These are phyloP conservation scores for Crotalaria pallida DNA, from an alignment of 306 rosid genomes.

Conservation along the genomic window DNA sequence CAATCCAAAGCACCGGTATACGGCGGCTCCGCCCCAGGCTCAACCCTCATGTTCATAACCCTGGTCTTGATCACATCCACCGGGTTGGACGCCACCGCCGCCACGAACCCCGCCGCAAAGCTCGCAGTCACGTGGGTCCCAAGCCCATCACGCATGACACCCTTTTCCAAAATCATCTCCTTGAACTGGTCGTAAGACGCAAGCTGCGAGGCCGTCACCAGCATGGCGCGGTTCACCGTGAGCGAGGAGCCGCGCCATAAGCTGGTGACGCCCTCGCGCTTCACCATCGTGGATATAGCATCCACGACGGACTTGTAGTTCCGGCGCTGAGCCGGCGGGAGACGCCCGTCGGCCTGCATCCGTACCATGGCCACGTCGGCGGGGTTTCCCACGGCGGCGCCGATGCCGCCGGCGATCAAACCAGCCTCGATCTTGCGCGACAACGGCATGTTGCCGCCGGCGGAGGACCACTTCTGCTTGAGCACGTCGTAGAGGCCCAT, in stretches of 20 bases:
- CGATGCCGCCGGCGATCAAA: constrained; percentile 54
- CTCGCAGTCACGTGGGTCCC: constrained; percentile 85
- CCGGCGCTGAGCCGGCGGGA: constrained; percentile 54
- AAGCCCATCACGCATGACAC: constrained; percentile 59
- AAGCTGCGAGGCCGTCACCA: constrained; percentile 72
- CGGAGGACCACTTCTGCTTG: constrained; percentile 51
- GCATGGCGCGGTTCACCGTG: constrained; percentile 80
- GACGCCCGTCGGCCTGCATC: constrained; percentile 79
- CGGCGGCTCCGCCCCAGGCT: constrained; percentile 50
- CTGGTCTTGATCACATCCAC: constrained; percentile 74
- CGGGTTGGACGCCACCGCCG: constrained; percentile 70
- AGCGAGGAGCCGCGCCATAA: constrained; percentile 76
- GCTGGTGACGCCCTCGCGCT: constrained; percentile 53
- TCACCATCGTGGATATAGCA: constrained; percentile 53
- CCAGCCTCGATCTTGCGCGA: constrained; percentile 50
- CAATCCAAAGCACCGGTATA: constrained; percentile 71
- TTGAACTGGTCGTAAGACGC: constrained; percentile 72
- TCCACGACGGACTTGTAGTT: constrained; percentile 67
- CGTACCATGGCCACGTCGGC: constrained; percentile 82
- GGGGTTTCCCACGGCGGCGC: constrained; percentile 64
- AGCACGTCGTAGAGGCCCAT: constrained; percentile 78
- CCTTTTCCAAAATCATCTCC: constrained; percentile 49
- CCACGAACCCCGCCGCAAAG: constrained; percentile 72
- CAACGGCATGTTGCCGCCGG: constrained; percentile 41
- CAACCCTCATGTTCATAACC: constrained; percentile 85